These are phyloP conservation scores for Telfairia occidentalis DNA, from an alignment of 331 rosid species.

Conservation along the genomic window DNA sequence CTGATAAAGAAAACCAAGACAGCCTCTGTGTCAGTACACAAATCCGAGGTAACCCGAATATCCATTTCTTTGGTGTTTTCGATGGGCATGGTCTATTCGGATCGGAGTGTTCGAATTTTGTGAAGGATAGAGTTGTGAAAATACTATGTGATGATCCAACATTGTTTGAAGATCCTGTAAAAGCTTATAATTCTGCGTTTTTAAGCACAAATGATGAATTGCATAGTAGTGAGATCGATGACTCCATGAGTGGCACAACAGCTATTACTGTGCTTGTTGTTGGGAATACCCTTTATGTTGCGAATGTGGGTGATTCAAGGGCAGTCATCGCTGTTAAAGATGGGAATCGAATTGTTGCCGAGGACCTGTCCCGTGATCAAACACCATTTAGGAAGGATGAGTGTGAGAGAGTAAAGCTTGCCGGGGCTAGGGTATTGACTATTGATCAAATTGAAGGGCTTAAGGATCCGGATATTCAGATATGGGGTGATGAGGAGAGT, in stretches of 20 bases:
- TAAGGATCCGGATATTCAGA: slow-evolving; percentile 70
- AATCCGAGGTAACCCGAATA: slow-evolving; percentile 59
- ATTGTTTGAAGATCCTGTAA: slow-evolving; percentile 55
- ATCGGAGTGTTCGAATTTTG: slow-evolving; percentile 62
- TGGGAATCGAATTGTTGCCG: slow-evolving; percentile 56
- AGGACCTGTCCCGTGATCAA: slow-evolving; percentile 81
- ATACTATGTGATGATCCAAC: slow-evolving; percentile 40
- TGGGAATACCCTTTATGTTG: slow-evolving; percentile 60
- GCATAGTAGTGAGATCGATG: slow-evolving; percentile 56
- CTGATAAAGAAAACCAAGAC: slow-evolving; percentile 72
- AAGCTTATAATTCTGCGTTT: slow-evolving; percentile 62
- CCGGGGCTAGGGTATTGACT: slow-evolving; percentile 87
- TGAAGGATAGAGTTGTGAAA: slow-evolving; percentile 54
- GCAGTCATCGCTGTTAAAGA: slow-evolving; percentile 77
- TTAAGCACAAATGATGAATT: slow-evolving; percentile 46
- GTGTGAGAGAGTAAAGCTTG: slow-evolving; percentile 69
- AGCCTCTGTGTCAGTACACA: slow-evolving; percentile 55
- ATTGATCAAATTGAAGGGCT: slow-evolving; percentile 86
- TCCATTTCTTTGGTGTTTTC: slow-evolving; percentile 86
- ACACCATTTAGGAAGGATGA: slow-evolving; percentile 93
- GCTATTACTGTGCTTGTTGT: slow-evolving; percentile 79
- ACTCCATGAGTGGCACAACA: slow-evolving; percentile 89
- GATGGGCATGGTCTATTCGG: slow-evolving; percentile 95
- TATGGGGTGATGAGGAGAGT: slow-evolving; percentile 89
- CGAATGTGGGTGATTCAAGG: slow-evolving; percentile 89